A percentile compares a stretch with the other conserved stretches of the same genome.
Conservation (phyloP, 2,329 filamentous ascomycete species). For the Didymellaceae sp. region DNA sequence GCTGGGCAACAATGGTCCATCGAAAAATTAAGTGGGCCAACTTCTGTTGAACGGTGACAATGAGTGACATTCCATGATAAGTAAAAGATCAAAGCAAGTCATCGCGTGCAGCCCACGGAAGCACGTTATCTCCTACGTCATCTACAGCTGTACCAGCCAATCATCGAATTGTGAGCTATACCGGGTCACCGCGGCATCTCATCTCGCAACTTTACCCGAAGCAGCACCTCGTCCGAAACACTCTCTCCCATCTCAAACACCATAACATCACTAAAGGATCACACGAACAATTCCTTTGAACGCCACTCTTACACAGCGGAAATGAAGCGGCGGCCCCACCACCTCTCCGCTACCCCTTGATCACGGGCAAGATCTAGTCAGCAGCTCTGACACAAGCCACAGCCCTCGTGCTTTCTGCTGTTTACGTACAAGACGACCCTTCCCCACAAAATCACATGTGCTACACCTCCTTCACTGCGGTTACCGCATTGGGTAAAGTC, state of each 20-base stretch:
- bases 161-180: constrained; percentile 1
- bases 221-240: constrained; percentile 12
- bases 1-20: not conserved
- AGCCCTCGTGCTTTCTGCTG: constrained; percentile 12
- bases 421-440: constrained; percentile 6
- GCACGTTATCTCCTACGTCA: constrained; percentile 3
- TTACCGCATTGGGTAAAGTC: constrained; percentile 1
- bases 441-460: constrained; percentile 9
- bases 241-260: not conserved
- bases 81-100: not conserved
- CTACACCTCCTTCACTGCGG: not conserved
- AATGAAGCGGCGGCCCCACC: constrained; percentile 11
- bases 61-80: not conserved
- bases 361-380: not conserved
- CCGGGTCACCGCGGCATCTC: constrained; percentile 3
- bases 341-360: constrained; percentile 12
- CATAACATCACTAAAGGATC: not conserved
- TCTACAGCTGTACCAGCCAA: not conserved
- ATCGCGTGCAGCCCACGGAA: not conserved
- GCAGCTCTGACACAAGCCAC: not conserved
- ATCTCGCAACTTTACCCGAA: constrained; percentile 6
- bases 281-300: not conserved
- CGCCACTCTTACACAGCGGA: constrained; percentile 8
- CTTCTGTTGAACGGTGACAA: not conserved
- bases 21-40: not conserved